Evolutionary conservation across 202 grass and related monocot genomes (phyloP), one percentile per base, ranked within the genome.

Genomic region (Zoysia matrella): DNA sequence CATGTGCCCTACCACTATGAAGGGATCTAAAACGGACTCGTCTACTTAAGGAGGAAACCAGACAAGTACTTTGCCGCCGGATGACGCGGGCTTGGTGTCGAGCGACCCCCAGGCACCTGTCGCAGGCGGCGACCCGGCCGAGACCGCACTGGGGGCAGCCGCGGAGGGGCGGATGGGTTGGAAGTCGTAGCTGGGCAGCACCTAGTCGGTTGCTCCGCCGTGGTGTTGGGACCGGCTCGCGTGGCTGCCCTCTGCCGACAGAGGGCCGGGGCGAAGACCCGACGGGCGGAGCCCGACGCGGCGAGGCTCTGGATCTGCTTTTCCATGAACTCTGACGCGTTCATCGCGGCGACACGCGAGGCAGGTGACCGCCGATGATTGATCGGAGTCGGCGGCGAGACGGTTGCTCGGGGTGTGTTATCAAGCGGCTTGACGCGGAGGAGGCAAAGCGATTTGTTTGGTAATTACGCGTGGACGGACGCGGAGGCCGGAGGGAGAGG

Each of bases 301-400:
- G 86, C 84, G 57, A 94, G 81, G 57, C 89, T 89, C 47, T 91
- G 83, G 87, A 98, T 95, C 85, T 98, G 89, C 74, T 98, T 98
- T 61, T 98, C 92, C 95, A 98, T 98, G 89, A 95, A 98, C 80
- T 89, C 85, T 41, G 92, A 95, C n/a, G 89, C 95, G 30, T 36
- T 36, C 30, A 36, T 36, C 30, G 30, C 30, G 30, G 30, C 30
- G 30, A 36, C 30, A 36, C 95, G 95, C 77, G 65, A 63, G 6
- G 13, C 42, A 4, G 52, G 4, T 30, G 60, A 40, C 8, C 8
- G 11, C 60, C 40, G 22, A 40, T 60, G 51, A 16, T 63, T 36
- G 36, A 52, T 61, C 60, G 40, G 47, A 65, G 60, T 11, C 30
- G 60, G 8, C 30, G 30, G 30, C 22, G 30, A 36, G 30, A 36